phyloP scores from a whole-genome alignment of 2,329 filamentous ascomycete species.

The Macroventuria anomochaeta region DNA sequence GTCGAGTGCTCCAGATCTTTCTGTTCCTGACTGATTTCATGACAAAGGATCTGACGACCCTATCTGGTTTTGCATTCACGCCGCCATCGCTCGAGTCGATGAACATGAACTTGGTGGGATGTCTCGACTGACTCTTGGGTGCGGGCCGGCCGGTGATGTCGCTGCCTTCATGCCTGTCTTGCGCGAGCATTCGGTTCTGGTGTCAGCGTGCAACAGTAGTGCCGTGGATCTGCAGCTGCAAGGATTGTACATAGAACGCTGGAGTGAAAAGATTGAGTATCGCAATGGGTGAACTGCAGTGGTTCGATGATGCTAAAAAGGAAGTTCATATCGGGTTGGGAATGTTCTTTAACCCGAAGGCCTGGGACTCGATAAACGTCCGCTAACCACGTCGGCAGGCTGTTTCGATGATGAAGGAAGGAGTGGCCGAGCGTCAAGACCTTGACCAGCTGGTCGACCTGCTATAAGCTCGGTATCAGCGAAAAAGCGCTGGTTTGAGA shows the following conservation, averaged over 20 bases:
- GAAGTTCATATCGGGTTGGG: constrained; percentile 19
- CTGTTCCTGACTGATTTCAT: constrained; percentile 44
- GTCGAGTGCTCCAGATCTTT: constrained; percentile 43
- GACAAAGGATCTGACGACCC: constrained; percentile 44
- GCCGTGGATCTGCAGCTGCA: constrained; percentile 11
- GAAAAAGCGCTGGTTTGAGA: constrained; percentile 13
- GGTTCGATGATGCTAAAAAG: constrained; percentile 18
- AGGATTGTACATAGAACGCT: constrained; percentile 8
- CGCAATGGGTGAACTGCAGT: constrained; percentile 3
- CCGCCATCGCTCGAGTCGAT: constrained; percentile 42
- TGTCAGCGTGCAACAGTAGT: constrained; percentile 5
- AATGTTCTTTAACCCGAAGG: constrained; percentile 26
- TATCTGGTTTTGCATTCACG: constrained; percentile 40
- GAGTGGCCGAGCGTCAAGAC: constrained; percentile 26
- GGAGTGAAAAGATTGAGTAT: constrained; percentile 6
- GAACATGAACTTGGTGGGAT: constrained; percentile 43
- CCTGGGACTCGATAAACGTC: constrained; percentile 1
- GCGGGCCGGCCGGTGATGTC: background rate
- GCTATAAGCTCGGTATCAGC: constrained; percentile 18
- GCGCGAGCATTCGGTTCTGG: constrained; percentile 21
- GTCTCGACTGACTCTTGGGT: constrained; percentile 21
- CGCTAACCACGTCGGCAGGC: constrained; percentile 18
- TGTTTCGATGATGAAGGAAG: constrained; percentile 22
- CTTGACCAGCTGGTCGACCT: constrained; percentile 16
- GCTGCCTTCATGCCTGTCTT: constrained; percentile 9